Percentiles rank a stretch among this genome's conserved stretches.
Evolutionary conservation across 306 rosid species (phyloP).

Genomic region (Dicorynia guianensis): DNA sequence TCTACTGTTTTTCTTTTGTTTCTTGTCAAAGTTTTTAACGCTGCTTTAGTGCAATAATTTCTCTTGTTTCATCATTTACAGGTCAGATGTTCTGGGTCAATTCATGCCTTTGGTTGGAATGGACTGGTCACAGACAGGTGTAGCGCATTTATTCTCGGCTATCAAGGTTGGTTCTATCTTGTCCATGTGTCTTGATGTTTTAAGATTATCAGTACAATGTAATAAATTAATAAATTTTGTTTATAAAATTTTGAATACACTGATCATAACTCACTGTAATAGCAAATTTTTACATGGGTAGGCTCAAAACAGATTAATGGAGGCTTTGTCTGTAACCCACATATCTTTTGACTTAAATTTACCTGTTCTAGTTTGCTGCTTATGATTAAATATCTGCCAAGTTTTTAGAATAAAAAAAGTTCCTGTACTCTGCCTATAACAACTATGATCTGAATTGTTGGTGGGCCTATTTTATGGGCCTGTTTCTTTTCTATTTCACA

Average conservation of each 20-base stretch:
- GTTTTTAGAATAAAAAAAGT: constrained; percentile 6
- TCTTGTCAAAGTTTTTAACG: neutral
- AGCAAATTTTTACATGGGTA: constrained; percentile 34
- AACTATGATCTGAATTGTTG: neutral
- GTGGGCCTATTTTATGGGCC: constrained; percentile 2
- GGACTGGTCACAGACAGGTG: constrained; percentile 97
- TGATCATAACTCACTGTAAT: constrained; percentile 18
- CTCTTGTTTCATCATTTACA: constrained; percentile 40
- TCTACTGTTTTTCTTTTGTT: constrained; percentile 6
- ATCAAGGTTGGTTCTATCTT: constrained; percentile 72
- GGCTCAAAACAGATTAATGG: constrained; percentile 22
- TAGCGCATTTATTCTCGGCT: constrained; percentile 93
- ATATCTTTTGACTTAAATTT: constrained; percentile 20
- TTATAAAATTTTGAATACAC: constrained; percentile 23
- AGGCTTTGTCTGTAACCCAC: constrained; percentile 37
- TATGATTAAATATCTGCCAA: constrained; percentile 8
- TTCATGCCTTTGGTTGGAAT: constrained; percentile 98
- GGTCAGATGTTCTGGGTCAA: constrained; percentile 97
- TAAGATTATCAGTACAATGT: constrained; percentile 9
- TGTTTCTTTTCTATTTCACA: constrained; percentile 33
- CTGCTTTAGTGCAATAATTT: constrained; percentile 17
- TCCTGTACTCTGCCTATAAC: constrained; percentile 25
- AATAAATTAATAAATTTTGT: constrained; percentile 11
- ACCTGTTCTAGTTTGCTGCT: neutral
- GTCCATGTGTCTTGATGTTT: constrained; percentile 25